A percentile compares a stretch with the other conserved stretches of the same genome.
These are phyloP conservation scores for Xylona heveae DNA, from an alignment of 495 filamentous ascomycete genomes.

Conservation along the genomic window DNA sequence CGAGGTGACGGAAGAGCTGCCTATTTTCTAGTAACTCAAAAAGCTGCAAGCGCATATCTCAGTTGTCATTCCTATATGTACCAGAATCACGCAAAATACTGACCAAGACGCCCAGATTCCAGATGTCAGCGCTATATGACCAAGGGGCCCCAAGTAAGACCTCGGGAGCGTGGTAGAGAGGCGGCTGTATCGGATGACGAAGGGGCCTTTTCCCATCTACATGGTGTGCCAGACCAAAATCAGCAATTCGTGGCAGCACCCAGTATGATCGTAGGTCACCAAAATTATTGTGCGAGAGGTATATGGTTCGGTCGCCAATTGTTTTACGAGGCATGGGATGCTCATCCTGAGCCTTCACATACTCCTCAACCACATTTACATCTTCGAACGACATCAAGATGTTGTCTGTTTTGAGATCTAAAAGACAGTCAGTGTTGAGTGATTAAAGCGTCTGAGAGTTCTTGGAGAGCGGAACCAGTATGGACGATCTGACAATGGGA, in stretches of 20 bases:
- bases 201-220: background rate
- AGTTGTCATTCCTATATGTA: background rate
- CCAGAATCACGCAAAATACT: background rate
- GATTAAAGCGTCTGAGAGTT: background rate
- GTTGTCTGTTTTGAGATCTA: conserved; percentile 1
- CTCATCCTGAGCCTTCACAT: background rate
- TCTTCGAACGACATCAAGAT: conserved; percentile 1
- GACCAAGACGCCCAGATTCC: conserved; percentile 6
- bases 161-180: conserved; percentile 5
- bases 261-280: background rate
- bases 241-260: conserved; percentile 1
- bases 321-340: background rate
- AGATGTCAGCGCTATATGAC: conserved; percentile 7
- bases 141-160: conserved; percentile 4
- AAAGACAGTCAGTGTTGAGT: background rate
- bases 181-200: conserved; percentile 1
- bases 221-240: conserved; percentile 4
- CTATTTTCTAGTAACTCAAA: conserved; percentile 3
- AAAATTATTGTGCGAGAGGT: conserved; percentile 3
- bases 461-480: background rate
- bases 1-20: background rate
- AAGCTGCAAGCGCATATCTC: conserved; percentile 2
- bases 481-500: background rate
- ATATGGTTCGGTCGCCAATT: conserved; percentile 2
- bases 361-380: background rate